These are phyloP conservation scores for Cenchrus americanus DNA, from an alignment of 176 grass and related monocot species.

Conservation along the genomic window DNA sequence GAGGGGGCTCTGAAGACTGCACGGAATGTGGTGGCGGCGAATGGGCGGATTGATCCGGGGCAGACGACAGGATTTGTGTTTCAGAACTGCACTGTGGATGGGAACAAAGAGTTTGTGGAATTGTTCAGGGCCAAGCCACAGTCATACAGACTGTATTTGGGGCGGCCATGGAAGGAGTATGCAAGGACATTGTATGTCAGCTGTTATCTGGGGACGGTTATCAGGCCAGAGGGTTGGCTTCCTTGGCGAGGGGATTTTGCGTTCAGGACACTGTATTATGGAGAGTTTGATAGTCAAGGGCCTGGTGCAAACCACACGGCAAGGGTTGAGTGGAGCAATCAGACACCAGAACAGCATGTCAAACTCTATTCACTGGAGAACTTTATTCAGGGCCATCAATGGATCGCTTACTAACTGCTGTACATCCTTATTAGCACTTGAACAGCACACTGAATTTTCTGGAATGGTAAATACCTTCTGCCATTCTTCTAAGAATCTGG, in stretches of 20 bases:
- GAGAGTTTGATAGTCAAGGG: constrained; percentile 71
- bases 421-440: neutral
- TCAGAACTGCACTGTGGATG: constrained; percentile 61
- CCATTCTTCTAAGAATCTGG: neutral
- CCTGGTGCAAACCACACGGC: constrained; percentile 59
- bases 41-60: constrained; percentile 74
- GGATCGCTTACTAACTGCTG: constrained; percentile 46
- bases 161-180: constrained; percentile 94
- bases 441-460: neutral
- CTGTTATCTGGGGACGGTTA: constrained; percentile 63
- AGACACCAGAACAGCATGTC: constrained; percentile 50
- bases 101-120: constrained; percentile 51
- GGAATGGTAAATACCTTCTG: neutral
- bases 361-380: constrained; percentile 67
- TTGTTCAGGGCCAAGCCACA: constrained; percentile 53
- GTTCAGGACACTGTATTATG: constrained; percentile 66
- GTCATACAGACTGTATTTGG: constrained; percentile 70
- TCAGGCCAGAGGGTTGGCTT: constrained; percentile 82
- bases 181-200: constrained; percentile 63
- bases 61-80: constrained; percentile 88
- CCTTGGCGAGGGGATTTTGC: constrained; percentile 75
- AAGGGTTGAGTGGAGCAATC: constrained; percentile 83
- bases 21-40: constrained; percentile 70
- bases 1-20: constrained; percentile 61
- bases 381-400: constrained; percentile 86